These are phyloP conservation scores for Saccharomycopsis sp. DNA, from an alignment of 805 yeast genomes.

Conservation along the genomic window DNA sequence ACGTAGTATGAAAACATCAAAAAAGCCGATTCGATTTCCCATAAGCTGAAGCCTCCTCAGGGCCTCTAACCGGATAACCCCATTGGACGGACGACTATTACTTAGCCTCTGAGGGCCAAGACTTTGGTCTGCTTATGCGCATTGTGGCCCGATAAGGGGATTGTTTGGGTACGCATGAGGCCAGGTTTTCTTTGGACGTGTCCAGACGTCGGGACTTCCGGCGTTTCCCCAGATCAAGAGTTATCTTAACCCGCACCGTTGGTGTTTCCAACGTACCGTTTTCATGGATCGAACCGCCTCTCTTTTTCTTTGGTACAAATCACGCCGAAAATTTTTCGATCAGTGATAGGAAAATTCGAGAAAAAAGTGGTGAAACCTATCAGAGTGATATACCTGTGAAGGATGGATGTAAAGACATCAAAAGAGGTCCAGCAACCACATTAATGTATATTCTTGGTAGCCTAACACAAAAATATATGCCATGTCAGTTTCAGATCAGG, in stretches of 20 bases:
- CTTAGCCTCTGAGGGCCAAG: not conserved
- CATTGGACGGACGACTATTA: not conserved
- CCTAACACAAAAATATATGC: not conserved
- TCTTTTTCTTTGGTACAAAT: not conserved
- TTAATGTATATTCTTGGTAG: not conserved
- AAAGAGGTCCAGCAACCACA: not conserved
- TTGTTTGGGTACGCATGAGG: no score
- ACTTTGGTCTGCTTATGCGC: not conserved
- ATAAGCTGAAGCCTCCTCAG: not conserved
- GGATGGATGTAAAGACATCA: not conserved
- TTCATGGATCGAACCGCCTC: not conserved
- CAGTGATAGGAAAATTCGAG: not conserved
- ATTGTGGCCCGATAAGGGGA: no score
- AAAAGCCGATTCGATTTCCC: not conserved
- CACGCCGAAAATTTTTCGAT: not conserved
- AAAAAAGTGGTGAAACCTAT: no score
- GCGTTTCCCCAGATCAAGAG: not conserved
- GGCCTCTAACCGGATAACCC: not conserved
- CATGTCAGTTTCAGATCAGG: constrained; percentile 7
- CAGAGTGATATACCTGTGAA: no score
- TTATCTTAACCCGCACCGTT: not conserved
- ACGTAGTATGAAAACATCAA: not conserved
- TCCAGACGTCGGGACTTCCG: not conserved
- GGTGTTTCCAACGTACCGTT: not conserved
- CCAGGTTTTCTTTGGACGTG: not conserved